A percentile compares a stretch with the other conserved stretches of the same genome.
These are phyloP conservation scores for Lichtheimia corymbifera DNA, from an alignment of 371 early-diverging fungal species.

Conservation along the genomic window DNA sequence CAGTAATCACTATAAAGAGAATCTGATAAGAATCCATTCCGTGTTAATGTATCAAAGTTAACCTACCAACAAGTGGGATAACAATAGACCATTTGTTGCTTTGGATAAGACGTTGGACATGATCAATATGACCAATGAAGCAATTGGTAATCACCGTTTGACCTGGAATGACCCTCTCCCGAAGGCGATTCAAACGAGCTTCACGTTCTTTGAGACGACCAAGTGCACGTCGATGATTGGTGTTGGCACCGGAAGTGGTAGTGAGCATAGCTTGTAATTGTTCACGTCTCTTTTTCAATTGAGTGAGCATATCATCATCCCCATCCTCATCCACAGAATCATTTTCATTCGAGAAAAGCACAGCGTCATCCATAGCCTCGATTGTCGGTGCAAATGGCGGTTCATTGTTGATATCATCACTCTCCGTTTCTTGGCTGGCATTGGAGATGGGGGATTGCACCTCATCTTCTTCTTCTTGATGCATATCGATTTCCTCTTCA, in stretches of 20 bases:
- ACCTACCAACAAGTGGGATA: constrained; percentile 61
- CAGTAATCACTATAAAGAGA: constrained; percentile 52
- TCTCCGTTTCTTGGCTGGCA: background rate
- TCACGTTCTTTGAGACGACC: constrained; percentile 36
- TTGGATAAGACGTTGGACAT: constrained; percentile 52
- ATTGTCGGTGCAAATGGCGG: constrained; percentile 17
- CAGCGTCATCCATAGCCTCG: constrained; percentile 46
- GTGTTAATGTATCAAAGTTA: background rate
- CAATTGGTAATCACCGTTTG: constrained; percentile 66
- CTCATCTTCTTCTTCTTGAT: background rate
- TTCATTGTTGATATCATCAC: background rate
- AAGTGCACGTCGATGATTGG: constrained; percentile 25
- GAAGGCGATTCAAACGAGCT: constrained; percentile 28
- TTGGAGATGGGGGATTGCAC: background rate
- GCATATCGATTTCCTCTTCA: constrained; percentile 10
- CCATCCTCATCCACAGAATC: constrained; percentile 33
- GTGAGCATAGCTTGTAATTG: constrained; percentile 35
- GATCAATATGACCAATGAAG: constrained; percentile 61
- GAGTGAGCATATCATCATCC: constrained; percentile 43
- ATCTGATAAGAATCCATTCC: background rate
- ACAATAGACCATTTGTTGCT: constrained; percentile 60
- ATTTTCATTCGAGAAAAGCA: constrained; percentile 32
- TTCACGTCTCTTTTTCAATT: constrained; percentile 45
- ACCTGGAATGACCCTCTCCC: constrained; percentile 44
- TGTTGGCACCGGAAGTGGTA: constrained; percentile 15